Base-by-base conservation (phyloP, 352 stramenopile genomes). In the Globisporangium cylindrosporum region DNA sequence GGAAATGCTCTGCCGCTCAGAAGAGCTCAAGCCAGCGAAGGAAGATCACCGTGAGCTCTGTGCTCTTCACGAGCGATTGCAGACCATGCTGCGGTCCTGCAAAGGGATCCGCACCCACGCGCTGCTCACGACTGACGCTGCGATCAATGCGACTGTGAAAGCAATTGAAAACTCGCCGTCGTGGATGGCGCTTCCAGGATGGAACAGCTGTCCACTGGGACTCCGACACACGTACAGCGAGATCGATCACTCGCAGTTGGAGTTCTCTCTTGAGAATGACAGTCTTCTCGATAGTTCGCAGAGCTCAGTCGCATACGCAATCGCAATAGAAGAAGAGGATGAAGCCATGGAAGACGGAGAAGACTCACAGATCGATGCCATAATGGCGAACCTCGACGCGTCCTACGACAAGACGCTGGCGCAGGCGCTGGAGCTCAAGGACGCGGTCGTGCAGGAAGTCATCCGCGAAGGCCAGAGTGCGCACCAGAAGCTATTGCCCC, bases 71-170 rank as follows among this genome's bases (percentile, higher is more conserved):
- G 78, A 89, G 15, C 69, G 74, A 9, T 59, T 91, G 15, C 58
- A 80, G 25, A 61, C 71, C 15, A 46, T 66, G 7, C 73, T 93
- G 29, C 77, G 71, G 38, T 76, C 66, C 5, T 84, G 74, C 67
- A 91, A 86, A 29, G 73, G 76, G 14, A 68, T 93, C 14, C 73
- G 80, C 62, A 88, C 82, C 8, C 80, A 91, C 61, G 25, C 67
- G 27, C 29, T 77, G 0, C 59, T 91, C 1, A 53, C 57, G 6
- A 71, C 56, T 3, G 72, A 85, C 60, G 24, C 73, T 0, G 55
- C 68, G 3, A 68, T 88, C 34, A 54, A 59, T 7, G 67, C 22
- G 25, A 32, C 0, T 18, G 32, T 65, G 48, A 46, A 14, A n/a
- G 51, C 70, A 2, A 71, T 60, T 22, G 69, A 77, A 9, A 32